Evolutionary conservation across 2,329 filamentous ascomycete genomes (phyloP), one percentile per base, ranked within the genome.

Genomic region (Alternaria sp.): DNA sequence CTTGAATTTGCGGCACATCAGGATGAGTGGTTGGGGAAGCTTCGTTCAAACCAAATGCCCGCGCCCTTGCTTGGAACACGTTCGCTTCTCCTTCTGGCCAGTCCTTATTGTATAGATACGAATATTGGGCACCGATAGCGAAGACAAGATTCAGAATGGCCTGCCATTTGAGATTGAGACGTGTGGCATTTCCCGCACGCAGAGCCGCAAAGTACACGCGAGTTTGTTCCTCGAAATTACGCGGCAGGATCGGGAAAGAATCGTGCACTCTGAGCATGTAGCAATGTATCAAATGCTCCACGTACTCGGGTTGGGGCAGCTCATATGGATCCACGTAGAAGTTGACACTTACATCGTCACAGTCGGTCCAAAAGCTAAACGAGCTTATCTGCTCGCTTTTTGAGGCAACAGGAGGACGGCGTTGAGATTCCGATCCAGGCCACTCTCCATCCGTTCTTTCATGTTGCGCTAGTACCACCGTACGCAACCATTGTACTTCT

Each of bases 71-170:
- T 53, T 79, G 78, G 55, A 79, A 80, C 6, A 77, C 54, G 14
- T 74, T 44, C 56, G 80, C 77, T 44, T 79, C 77, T 31, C 72
- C 67, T 3, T 51, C 66, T 49, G 51, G 58, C 70, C 70, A 72
- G 5, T 54, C 58, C 5, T 69, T 68, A 42, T 73, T 65, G n/a
- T 66, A 62, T 28, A 78, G 69, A 51, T 76, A 69, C n/a, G 73
- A 72, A 48, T 78, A 74, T 52, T 74, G 75, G 36, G 78, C 74
- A 4, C 73, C 78, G n/a, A 81, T 77, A 3, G 79, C 79, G 54
- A 80, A 79, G 2, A 80, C 72, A 26, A 80, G 56, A 39, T 81
- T 80, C 51, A 80, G 37, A 17, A 78, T 78, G 7, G 74, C 74
- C 34, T 76, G 71, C 78, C 78, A 80, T 50, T 68, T 73, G 8